These are phyloP conservation scores for Quillaja saponaria DNA, from an alignment of 306 rosid species.

Conservation along the genomic window DNA sequence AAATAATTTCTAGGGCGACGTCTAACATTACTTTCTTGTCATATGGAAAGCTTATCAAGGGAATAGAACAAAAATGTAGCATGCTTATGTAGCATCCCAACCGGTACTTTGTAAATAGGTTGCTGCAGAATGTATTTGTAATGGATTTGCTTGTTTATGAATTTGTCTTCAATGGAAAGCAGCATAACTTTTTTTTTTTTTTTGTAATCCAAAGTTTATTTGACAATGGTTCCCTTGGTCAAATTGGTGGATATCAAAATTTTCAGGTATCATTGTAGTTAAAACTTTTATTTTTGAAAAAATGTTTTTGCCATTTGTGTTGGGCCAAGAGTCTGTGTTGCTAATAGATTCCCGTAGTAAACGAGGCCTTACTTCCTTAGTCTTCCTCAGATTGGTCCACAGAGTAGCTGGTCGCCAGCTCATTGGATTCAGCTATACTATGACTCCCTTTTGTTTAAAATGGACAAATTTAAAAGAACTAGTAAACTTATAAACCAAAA, in stretches of 20 bases:
- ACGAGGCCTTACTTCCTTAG: too few relatives aligned
- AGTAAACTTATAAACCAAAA: too few relatives aligned
- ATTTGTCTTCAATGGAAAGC: constrained; percentile 37
- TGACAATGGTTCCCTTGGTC: background rate
- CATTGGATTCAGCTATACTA: too few relatives aligned
- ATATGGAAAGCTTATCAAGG: constrained; percentile 36
- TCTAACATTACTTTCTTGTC: constrained; percentile 24
- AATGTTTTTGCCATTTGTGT: too few relatives aligned
- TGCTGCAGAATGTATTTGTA: constrained; percentile 51
- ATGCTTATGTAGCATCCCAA: constrained; percentile 29
- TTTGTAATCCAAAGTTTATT: constrained; percentile 3
- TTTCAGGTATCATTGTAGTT: too few relatives aligned
- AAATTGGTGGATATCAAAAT: background rate
- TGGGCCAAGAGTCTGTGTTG: too few relatives aligned
- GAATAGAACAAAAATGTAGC: constrained; percentile 28
- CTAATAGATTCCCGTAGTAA: too few relatives aligned
- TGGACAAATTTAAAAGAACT: too few relatives aligned
- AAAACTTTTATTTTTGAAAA: too few relatives aligned
- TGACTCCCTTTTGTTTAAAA: too few relatives aligned
- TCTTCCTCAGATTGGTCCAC: too few relatives aligned
- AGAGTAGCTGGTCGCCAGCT: too few relatives aligned
- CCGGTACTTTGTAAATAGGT: constrained; percentile 62
- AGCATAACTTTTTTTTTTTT: constrained; percentile 16
- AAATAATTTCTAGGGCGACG: constrained; percentile 31
- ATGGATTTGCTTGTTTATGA: constrained; percentile 38